These are phyloP conservation scores for Salix suchowensis DNA, from an alignment of 345 rosid genomes.

Conservation along the genomic window DNA sequence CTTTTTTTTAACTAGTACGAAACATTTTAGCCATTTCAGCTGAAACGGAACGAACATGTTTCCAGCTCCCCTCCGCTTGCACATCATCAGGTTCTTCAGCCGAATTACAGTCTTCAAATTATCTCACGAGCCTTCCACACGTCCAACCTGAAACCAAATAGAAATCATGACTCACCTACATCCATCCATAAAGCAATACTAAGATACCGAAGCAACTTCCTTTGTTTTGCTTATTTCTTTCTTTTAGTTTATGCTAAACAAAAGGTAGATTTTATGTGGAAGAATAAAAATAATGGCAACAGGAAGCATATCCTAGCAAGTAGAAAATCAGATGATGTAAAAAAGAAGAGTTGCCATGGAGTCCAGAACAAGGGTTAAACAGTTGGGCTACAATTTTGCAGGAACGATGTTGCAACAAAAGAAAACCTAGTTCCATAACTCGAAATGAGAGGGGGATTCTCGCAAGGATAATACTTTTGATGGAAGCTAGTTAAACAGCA, in stretches of 20 bases:
- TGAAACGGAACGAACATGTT: not conserved
- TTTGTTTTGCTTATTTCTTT: not conserved
- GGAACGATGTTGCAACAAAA: not conserved
- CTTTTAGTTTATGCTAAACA: not conserved
- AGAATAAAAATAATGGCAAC: not conserved
- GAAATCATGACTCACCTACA: not conserved
- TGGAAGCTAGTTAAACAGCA: not conserved
- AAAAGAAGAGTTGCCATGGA: not conserved
- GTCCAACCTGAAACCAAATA: not conserved
- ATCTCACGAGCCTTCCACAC: not conserved
- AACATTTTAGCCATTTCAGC: too few relatives aligned
- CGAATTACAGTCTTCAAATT: not conserved
- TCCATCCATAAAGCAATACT: not conserved
- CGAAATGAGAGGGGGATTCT: not conserved
- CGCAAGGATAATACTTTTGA: not conserved
- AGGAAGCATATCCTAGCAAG: not conserved
- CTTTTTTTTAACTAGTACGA: too few relatives aligned
- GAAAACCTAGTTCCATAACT: not conserved
- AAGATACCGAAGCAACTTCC: not conserved
- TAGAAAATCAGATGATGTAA: not conserved
- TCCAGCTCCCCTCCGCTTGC: not conserved
- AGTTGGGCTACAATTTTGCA: not conserved
- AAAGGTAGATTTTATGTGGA: not conserved
- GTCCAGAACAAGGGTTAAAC: not conserved
- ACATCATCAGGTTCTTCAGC: not conserved